phyloP scores from a whole-genome alignment of 768 basidiomycete species.

The Ramaria sp. region DNA sequence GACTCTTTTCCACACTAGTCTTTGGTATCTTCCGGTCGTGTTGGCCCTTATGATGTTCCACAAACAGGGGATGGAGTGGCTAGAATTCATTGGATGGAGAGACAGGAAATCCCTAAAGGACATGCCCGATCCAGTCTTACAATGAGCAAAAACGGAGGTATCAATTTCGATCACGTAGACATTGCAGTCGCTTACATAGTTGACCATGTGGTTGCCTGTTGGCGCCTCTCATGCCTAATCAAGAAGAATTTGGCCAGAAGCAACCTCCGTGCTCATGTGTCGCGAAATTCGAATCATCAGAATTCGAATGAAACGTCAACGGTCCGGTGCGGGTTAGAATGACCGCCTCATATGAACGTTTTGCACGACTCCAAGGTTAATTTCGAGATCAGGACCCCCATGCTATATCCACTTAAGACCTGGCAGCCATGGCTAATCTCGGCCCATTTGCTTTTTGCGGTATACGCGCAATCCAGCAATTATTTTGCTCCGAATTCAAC shows the following conservation, averaged over 20 bases:
- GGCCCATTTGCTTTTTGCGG: neutral
- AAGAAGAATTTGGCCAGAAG: neutral
- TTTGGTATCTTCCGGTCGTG: slow-evolving; percentile 88
- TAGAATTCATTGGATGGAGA: neutral
- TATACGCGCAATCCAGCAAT: neutral
- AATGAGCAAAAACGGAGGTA: too few relatives aligned
- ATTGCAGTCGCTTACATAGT: neutral
- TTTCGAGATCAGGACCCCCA: neutral
- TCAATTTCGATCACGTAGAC: too few relatives aligned
- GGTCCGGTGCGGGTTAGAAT: neutral
- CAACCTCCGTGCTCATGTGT: neutral
- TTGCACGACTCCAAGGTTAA: neutral
- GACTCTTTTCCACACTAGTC: slow-evolving; percentile 62
- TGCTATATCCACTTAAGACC: neutral
- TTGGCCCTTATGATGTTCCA: slow-evolving; percentile 92
- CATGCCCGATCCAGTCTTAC: too few relatives aligned
- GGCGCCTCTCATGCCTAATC: too few relatives aligned
- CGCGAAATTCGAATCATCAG: neutral
- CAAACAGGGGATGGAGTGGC: slow-evolving; percentile 79
- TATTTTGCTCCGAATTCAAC: slow-evolving; percentile 14
- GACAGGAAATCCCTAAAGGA: neutral
- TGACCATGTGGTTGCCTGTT: neutral
- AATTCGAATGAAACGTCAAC: neutral
- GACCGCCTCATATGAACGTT: neutral
- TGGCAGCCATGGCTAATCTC: neutral